Evolutionary conservation across 225 moss, liverwort and hornwort genomes (phyloP).

Genomic region (Antitrichia curtipendula): DNA sequence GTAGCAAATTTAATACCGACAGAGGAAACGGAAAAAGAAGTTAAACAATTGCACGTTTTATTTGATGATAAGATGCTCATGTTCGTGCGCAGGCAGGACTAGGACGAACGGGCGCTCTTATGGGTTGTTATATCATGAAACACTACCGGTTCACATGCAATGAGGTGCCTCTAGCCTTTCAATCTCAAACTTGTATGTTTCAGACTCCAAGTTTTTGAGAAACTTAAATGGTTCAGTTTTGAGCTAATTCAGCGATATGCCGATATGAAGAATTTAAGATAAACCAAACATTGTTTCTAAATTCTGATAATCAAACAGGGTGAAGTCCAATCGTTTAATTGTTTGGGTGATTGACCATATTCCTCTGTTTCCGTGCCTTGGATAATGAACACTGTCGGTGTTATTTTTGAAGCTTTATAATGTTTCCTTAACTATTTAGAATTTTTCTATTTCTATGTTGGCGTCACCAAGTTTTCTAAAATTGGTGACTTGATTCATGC

Average conservation of each 20-base stretch:
- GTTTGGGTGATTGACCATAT: neutral
- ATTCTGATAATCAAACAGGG: neutral
- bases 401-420: too few relatives aligned
- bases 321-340: neutral
- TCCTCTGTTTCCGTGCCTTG: neutral
- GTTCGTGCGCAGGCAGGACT: conserved; percentile 64
- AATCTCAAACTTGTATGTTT: neutral
- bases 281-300: neutral
- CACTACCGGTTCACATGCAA: conserved; percentile 90
- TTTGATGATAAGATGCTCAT: neutral
- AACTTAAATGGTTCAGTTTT: neutral
- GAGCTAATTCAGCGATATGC: too few relatives aligned
- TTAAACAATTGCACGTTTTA: neutral
- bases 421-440: neutral
- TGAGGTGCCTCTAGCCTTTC: conserved; percentile 42
- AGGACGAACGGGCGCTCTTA: conserved; percentile 86
- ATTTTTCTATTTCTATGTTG: neutral
- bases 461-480: neutral
- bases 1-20: neutral
- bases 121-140: conserved; percentile 99
- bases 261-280: neutral
- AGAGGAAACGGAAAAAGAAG: neutral
- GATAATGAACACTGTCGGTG: neutral
- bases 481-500: neutral
- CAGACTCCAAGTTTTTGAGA: neutral